These are phyloP conservation scores for Galerina sulciceps DNA, from an alignment of 768 basidiomycete genomes.

Conservation along the genomic window DNA sequence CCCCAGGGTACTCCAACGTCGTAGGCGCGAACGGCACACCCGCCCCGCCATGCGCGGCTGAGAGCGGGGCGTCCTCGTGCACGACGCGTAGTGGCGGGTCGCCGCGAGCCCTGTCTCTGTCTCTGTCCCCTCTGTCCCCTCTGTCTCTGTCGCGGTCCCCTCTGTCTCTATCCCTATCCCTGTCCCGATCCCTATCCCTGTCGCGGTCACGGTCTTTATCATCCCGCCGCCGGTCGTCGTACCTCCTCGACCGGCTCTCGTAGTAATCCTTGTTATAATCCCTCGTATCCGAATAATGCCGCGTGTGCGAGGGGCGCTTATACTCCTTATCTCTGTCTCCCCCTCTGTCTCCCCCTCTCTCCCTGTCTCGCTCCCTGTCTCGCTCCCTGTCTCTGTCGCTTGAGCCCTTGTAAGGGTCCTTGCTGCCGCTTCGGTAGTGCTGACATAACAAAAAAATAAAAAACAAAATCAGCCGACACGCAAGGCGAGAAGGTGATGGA, in stretches of 20 bases:
- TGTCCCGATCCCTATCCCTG: constrained; percentile 17
- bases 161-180: constrained; percentile 14
- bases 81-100: constrained; percentile 24
- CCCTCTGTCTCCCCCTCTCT: too few relatives aligned
- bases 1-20: constrained; percentile 18
- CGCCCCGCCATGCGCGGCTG: constrained; percentile 15
- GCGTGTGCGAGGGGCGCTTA: constrained; percentile 12
- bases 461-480: too few relatives aligned
- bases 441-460: too few relatives aligned
- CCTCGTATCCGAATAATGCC: constrained; percentile 19
- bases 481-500: background rate
- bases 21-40: constrained; percentile 23
- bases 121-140: constrained; percentile 10
- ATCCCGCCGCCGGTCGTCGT: constrained; percentile 26
- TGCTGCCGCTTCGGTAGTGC: too few relatives aligned
- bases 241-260: constrained; percentile 18
- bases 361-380: constrained; percentile 12
- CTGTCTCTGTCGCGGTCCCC: constrained; percentile 18
- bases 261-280: constrained; percentile 23
- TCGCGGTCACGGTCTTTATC: constrained; percentile 17
- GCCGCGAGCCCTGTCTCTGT: background rate
- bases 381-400: background rate
- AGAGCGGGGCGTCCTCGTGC: constrained; percentile 25
- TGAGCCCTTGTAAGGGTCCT: background rate
- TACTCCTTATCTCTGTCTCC: constrained; percentile 22